phyloP scores from a whole-genome alignment of 2,329 filamentous ascomycete species.

The Phialemoniopsis sp. region DNA sequence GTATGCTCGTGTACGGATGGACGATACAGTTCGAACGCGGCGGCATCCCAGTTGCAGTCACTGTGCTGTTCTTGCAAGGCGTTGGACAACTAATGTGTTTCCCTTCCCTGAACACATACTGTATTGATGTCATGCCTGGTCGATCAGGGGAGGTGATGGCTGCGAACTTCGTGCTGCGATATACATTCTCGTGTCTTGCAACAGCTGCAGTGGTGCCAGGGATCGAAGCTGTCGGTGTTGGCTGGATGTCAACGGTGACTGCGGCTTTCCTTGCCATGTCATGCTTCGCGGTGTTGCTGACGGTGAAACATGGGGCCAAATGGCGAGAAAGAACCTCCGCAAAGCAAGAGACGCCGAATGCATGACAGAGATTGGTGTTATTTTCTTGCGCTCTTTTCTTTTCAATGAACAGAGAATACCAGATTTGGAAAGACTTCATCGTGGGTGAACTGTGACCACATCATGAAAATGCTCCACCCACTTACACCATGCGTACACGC shows the following conservation, averaged over 20 bases:
- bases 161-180: slow-evolving; percentile 74
- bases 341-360: too few species aligned
- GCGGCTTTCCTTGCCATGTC: slow-evolving; percentile 53
- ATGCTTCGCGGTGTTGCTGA: too few species aligned
- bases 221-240: slow-evolving; percentile 68
- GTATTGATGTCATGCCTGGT: slow-evolving; percentile 72
- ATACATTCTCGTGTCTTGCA: slow-evolving; percentile 67
- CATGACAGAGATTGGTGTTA: slow-evolving; percentile 1
- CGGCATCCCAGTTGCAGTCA: slow-evolving; percentile 46
- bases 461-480: too few species aligned
- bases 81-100: slow-evolving; percentile 66
- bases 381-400: slow-evolving; percentile 1
- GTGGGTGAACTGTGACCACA: too few species aligned
- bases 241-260: slow-evolving; percentile 71
- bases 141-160: slow-evolving; percentile 69
- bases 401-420: too few species aligned
- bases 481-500: too few species aligned
- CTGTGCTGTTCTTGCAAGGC: slow-evolving; percentile 65
- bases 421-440: too few species aligned
- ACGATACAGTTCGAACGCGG: slow-evolving; percentile 26
- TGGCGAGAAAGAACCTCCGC: too few species aligned
- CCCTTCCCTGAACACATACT: slow-evolving; percentile 65
- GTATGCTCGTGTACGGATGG: slow-evolving; percentile 67
- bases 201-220: slow-evolving; percentile 70
- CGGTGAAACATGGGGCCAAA: too few species aligned